phyloP scores from a whole-genome alignment of 257 asterid species.

The Fraxinus pennsylvanica region DNA sequence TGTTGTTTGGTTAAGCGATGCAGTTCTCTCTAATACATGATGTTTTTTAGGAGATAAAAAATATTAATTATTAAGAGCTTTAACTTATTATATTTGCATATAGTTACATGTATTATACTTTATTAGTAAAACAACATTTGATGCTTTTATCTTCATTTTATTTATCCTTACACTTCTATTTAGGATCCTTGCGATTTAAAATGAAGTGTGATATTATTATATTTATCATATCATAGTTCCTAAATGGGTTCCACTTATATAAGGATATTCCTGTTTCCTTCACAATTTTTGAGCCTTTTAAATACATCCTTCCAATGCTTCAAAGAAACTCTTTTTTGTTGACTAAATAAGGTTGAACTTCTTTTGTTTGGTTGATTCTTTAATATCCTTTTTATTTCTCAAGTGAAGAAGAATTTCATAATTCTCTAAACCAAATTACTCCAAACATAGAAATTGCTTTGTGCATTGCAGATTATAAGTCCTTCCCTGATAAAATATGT shows the following conservation, averaged over 20 bases:
- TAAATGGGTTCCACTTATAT: not conserved
- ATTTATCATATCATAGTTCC: not conserved
- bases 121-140: not conserved
- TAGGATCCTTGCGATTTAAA: not conserved
- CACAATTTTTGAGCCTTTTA: not conserved
- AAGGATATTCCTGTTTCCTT: not conserved
- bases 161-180: not conserved
- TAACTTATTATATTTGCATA: not conserved
- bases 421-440: constrained; percentile 7
- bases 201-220: not conserved
- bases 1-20: not conserved
- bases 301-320: not conserved
- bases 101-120: not conserved
- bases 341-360: not conserved
- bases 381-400: not conserved
- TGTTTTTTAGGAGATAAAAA: not conserved
- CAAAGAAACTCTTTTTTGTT: not conserved
- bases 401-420: not conserved
- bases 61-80: not conserved
- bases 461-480: not conserved
- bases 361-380: constrained; percentile 1
- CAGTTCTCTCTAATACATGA: not conserved
- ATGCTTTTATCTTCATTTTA: not conserved
- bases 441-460: not conserved
- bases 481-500: not conserved